Conservation (phyloP, 2,329 filamentous ascomycete genomes). For the Sporothrix pseudoabietina region DNA sequence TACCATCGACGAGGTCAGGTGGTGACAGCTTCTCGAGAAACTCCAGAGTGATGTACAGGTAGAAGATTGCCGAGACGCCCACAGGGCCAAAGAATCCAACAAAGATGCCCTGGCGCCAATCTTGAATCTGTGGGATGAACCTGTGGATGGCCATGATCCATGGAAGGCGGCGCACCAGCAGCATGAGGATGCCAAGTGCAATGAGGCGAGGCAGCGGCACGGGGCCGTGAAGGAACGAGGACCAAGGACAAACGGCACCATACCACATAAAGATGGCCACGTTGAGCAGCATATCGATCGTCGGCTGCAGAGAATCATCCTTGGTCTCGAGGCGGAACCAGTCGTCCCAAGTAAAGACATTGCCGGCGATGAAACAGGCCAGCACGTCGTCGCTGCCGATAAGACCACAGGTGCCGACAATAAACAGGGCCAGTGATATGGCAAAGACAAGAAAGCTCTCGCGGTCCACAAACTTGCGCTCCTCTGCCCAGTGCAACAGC, state of each 20-base stretch:
- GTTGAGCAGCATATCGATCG: conserved; percentile 92
- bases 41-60: conserved; percentile 78
- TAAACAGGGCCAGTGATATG: conserved; percentile 81
- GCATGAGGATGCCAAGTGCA: conserved; percentile 70
- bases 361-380: conserved; percentile 90
- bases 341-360: conserved; percentile 89
- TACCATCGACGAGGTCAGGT: conserved; percentile 65
- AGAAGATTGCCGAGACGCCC: conserved; percentile 88
- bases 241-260: conserved; percentile 82
- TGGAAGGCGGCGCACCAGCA: conserved; percentile 76
- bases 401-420: conserved; percentile 83
- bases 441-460: conserved; percentile 89
- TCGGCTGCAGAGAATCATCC: conserved; percentile 91
- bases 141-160: conserved; percentile 73
- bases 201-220: conserved; percentile 74
- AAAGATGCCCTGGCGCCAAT: conserved; percentile 74
- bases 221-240: conserved; percentile 63
- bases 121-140: conserved; percentile 76
- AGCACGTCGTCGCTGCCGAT: conserved; percentile 87
- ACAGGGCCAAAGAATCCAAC: conserved; percentile 94
- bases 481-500: conserved; percentile 80
- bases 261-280: conserved; percentile 89
- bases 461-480: conserved; percentile 77
- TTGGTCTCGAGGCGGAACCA: conserved; percentile 89
- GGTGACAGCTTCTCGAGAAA: conserved; percentile 65